Conservation (phyloP, 768 basidiomycete genomes). For the Hericium coralloides region DNA sequence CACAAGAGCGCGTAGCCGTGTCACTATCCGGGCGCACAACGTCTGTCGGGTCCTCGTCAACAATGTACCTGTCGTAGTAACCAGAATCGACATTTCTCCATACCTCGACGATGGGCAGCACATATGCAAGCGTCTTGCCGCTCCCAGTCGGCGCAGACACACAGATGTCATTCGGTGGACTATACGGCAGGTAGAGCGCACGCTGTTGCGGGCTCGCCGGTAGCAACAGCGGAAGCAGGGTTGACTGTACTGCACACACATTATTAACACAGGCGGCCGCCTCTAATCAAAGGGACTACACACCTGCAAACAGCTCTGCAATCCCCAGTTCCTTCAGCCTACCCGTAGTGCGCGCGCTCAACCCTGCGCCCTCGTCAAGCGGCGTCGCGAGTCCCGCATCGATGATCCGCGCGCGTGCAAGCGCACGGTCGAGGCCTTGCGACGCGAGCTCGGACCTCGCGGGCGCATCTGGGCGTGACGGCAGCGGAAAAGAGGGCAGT, state of each 20-base stretch:
- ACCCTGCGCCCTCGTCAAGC: constrained; percentile 36
- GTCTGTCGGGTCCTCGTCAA: constrained; percentile 32
- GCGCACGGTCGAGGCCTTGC: constrained; percentile 70
- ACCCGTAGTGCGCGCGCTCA: constrained; percentile 51
- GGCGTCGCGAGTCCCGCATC: constrained; percentile 40
- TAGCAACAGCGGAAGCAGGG: constrained; percentile 76
- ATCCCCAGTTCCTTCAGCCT: constrained; percentile 72
- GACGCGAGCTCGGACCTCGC: constrained; percentile 61
- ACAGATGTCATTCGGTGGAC: constrained; percentile 72
- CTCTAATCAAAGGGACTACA: constrained; percentile 15
- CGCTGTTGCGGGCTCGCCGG: constrained; percentile 29
- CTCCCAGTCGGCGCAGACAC: constrained; percentile 97
- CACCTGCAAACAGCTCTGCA: constrained; percentile 84
- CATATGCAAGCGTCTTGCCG: constrained; percentile 97
- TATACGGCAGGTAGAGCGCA: constrained; percentile 55
- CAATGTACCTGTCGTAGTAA: not conserved
- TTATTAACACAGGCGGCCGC: not conserved
- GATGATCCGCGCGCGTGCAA: constrained; percentile 62
- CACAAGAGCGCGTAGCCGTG: constrained; percentile 78
- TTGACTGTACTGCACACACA: constrained; percentile 67
- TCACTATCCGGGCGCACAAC: constrained; percentile 65
- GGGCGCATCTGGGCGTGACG: constrained; percentile 57
- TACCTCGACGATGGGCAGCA: constrained; percentile 86
- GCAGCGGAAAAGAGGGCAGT: constrained; percentile 64
- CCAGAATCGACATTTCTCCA: constrained; percentile 2